phyloP scores from a whole-genome alignment of 2,329 filamentous ascomycete genomes.

The Fusarium veterinarium region DNA sequence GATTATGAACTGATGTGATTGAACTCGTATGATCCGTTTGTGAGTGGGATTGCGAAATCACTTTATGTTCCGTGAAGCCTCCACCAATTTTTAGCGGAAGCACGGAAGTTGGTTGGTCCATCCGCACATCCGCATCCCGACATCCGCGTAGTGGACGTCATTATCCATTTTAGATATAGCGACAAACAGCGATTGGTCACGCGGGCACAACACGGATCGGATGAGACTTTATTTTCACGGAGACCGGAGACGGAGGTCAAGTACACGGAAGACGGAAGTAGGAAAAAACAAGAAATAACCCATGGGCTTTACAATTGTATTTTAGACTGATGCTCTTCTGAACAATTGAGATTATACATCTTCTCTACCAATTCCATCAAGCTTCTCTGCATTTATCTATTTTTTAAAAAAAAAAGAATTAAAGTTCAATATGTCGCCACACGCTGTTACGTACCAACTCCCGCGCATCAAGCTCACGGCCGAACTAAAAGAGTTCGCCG shows the following conservation, averaged over 20 bases:
- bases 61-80: slow-evolving; percentile 41
- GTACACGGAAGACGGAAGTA: slow-evolving; percentile 16
- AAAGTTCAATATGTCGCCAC: slow-evolving; percentile 54
- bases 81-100: slow-evolving; percentile 18
- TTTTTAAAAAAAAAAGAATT: neutral
- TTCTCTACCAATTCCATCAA: neutral
- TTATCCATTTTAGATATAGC: slow-evolving; percentile 32
- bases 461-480: slow-evolving; percentile 32
- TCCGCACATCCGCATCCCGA: slow-evolving; percentile 49
- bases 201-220: slow-evolving; percentile 15
- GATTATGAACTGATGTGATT: neutral
- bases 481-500: slow-evolving; percentile 51
- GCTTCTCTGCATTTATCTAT: neutral
- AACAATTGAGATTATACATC: neutral
- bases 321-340: slow-evolving; percentile 14
- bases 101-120: slow-evolving; percentile 9
- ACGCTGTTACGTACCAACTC: slow-evolving; percentile 48
- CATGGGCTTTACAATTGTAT: slow-evolving; percentile 11
- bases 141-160: slow-evolving; percentile 29
- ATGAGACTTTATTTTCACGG: neutral
- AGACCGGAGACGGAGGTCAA: slow-evolving; percentile 11
- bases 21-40: slow-evolving; percentile 40
- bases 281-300: slow-evolving; percentile 1
- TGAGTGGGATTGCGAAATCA: slow-evolving; percentile 42
- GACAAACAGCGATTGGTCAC: slow-evolving; percentile 18